Evolutionary conservation across 768 basidiomycete species (phyloP).

Genomic region (Galerina marginata): DNA sequence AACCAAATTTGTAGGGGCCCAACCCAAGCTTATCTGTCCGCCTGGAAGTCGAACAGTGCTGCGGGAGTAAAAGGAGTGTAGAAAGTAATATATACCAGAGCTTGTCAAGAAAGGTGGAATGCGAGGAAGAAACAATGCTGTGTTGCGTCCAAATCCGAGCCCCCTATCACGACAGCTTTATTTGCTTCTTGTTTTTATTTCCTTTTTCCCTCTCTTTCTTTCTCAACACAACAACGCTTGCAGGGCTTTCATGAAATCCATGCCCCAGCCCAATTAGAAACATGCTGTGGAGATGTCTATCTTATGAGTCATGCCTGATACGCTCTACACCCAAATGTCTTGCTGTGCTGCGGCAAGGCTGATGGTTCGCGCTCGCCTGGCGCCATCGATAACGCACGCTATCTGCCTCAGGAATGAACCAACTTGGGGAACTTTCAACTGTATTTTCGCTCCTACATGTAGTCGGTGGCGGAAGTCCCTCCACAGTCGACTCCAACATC

Average conservation of each 20-base stretch:
- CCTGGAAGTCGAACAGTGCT: neutral
- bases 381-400: no score
- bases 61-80: slow-evolving; percentile 9
- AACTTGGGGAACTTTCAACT: no score
- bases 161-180: neutral
- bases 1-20: neutral
- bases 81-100: slow-evolving; percentile 5
- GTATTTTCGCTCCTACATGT: no score
- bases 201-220: neutral
- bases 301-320: slow-evolving; percentile 3
- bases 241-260: neutral
- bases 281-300: neutral
- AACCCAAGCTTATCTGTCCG: neutral
- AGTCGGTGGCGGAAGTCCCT: no score
- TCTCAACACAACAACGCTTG: neutral
- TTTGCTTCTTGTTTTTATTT: neutral
- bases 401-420: no score
- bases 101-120: neutral
- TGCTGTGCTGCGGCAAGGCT: neutral
- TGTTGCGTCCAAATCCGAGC: neutral
- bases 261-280: neutral
- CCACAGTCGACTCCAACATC: no score
- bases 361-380: neutral
- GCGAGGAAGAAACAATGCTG: slow-evolving; percentile 6
- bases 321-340: slow-evolving; percentile 3